phyloP scores from a whole-genome alignment of 1,139 yeast genomes.

The Taiozyma sp. region DNA sequence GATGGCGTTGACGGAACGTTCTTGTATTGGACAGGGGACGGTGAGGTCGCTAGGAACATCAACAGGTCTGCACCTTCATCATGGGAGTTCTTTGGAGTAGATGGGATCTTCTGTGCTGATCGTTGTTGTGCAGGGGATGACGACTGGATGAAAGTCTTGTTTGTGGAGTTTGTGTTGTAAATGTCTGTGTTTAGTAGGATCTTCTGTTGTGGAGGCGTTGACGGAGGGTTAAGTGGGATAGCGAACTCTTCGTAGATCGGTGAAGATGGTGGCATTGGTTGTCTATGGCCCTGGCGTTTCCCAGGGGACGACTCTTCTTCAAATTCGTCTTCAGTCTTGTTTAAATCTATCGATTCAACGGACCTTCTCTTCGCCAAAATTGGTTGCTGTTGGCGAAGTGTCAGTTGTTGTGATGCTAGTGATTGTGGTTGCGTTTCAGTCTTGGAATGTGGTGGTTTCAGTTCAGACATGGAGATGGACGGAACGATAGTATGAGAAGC shows the following conservation, averaged over 20 bases:
- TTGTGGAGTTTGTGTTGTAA: slow-evolving; percentile 23
- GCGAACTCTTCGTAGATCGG: slow-evolving; percentile 18
- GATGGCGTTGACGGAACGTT: slow-evolving; percentile 22
- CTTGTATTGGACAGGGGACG: slow-evolving; percentile 46
- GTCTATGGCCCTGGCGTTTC: slow-evolving; percentile 1
- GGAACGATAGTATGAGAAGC: not conserved
- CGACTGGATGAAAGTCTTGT: slow-evolving; percentile 19
- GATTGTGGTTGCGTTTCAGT: too few species aligned
- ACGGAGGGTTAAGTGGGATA: slow-evolving; percentile 16
- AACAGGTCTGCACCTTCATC: slow-evolving; percentile 82
- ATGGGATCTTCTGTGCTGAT: slow-evolving; percentile 4
- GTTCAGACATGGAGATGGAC: not conserved
- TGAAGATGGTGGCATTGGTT: slow-evolving; percentile 21
- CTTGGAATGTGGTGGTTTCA: not conserved
- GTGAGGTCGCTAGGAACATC: slow-evolving; percentile 81
- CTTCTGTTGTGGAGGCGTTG: slow-evolving; percentile 24
- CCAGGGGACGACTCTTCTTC: slow-evolving; percentile 2
- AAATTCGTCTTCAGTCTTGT: slow-evolving; percentile 16
- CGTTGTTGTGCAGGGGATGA: slow-evolving; percentile 15
- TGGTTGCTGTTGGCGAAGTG: not conserved
- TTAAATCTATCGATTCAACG: slow-evolving; percentile 17
- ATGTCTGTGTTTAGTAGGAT: slow-evolving; percentile 17
- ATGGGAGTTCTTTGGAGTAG: slow-evolving; percentile 29
- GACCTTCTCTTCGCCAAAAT: slow-evolving; percentile 12
- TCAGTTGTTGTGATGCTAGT: not conserved